phyloP scores from a whole-genome alignment of 257 asterid genomes.

The Parsonsia alboflavescens region DNA sequence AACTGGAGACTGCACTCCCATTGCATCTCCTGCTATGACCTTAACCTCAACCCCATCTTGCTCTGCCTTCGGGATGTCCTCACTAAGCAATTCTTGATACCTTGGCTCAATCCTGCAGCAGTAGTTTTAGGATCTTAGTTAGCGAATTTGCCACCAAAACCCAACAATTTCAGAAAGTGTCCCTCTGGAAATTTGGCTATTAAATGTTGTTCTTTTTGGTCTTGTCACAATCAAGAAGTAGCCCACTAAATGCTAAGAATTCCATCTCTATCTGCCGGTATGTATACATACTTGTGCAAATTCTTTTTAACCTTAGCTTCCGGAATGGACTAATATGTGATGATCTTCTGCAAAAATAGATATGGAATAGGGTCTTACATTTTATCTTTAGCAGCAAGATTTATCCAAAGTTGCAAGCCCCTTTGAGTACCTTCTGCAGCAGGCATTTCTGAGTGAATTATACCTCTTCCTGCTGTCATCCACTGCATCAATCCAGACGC shows the following conservation, averaged over 20 bases:
- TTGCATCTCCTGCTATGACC: conserved; percentile 85
- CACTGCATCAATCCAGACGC: conserved; percentile 45
- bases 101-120: conserved; percentile 77
- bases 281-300: too few relatives aligned
- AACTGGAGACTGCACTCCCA: conserved; percentile 82
- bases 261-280: neutral
- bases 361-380: conserved; percentile 41
- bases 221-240: conserved; percentile 11
- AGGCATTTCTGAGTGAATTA: conserved; percentile 97
- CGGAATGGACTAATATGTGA: neutral
- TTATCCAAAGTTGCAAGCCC: conserved; percentile 89
- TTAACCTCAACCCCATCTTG: conserved; percentile 67
- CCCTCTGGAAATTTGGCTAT: conserved; percentile 3
- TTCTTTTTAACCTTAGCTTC: neutral
- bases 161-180: neutral
- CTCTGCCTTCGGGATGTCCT: conserved; percentile 59
- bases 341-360: neutral
- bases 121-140: neutral
- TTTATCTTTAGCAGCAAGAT: conserved; percentile 86
- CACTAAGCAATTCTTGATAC: conserved; percentile 70
- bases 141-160: neutral
- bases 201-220: neutral
- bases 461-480: conserved; percentile 99
- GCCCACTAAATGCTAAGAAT: neutral
- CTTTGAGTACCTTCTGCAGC: conserved; percentile 64